A percentile compares a stretch with the other conserved stretches of the same genome.
phyloP scores from a whole-genome alignment of 148 eudicot species.

The Cornus suecica region DNA sequence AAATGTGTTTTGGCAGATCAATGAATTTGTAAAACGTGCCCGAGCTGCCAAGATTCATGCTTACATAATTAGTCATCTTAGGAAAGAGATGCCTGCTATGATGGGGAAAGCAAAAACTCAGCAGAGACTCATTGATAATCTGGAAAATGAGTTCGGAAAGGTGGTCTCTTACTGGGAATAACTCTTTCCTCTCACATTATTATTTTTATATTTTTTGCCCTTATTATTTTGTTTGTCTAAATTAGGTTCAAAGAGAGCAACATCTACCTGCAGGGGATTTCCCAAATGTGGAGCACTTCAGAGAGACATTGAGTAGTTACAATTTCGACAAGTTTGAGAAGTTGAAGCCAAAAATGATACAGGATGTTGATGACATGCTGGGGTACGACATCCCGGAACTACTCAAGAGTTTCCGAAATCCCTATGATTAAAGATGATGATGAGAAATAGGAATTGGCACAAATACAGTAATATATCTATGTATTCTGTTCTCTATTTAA shows the following conservation, averaged over 20 bases:
- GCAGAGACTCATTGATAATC: slow-evolving; percentile 79
- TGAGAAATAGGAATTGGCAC: neutral
- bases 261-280: slow-evolving; percentile 83
- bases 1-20: slow-evolving; percentile 47
- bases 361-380: slow-evolving; percentile 80
- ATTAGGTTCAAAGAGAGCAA: slow-evolving; percentile 71
- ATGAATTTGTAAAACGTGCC: slow-evolving; percentile 97
- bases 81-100: slow-evolving; percentile 96
- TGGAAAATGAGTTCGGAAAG: slow-evolving; percentile 77
- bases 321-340: slow-evolving; percentile 71
- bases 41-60: slow-evolving; percentile 97
- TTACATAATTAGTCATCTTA: slow-evolving; percentile 88
- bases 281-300: slow-evolving; percentile 62
- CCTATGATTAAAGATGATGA: slow-evolving; percentile 41
- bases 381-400: slow-evolving; percentile 82
- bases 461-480: neutral
- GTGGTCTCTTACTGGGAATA: slow-evolving; percentile 23
- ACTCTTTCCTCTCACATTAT: neutral
- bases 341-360: slow-evolving; percentile 64
- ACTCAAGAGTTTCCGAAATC: slow-evolving; percentile 69
- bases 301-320: slow-evolving; percentile 62
- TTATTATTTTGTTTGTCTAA: neutral
- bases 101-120: slow-evolving; percentile 93
- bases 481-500: neutral
- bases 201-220: neutral